A percentile compares a stretch with the other conserved stretches of the same genome.
phyloP scores from a whole-genome alignment of 2,329 filamentous ascomycete genomes.

The Colletotrichum godetiae region DNA sequence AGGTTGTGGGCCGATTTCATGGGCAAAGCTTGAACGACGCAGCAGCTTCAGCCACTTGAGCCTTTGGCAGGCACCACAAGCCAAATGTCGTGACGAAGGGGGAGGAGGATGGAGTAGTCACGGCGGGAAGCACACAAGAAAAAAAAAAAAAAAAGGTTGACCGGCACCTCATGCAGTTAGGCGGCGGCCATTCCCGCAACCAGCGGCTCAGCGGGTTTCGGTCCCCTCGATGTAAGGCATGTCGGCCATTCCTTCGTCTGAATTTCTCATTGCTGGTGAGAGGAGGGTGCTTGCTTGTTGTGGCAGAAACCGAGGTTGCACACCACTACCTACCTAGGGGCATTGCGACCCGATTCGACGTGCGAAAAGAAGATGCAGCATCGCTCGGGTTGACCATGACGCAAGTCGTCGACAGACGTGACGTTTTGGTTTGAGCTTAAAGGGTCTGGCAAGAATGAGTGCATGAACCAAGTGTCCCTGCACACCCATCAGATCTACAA shows the following conservation, averaged over 20 bases:
- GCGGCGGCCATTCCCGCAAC: conserved; percentile 27
- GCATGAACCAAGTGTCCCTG: conserved; percentile 24
- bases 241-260: conserved; percentile 8
- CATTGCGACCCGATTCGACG: background rate
- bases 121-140: background rate
- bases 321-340: background rate
- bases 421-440: background rate
- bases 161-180: conserved; percentile 3
- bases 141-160: background rate
- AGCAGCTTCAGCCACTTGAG: background rate
- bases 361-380: background rate
- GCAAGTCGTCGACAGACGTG: conserved; percentile 1
- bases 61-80: background rate
- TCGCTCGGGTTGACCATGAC: conserved; percentile 12
- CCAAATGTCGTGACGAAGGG: background rate
- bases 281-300: conserved; percentile 27
- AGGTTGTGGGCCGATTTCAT: conserved; percentile 18
- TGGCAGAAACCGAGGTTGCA: background rate
- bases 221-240: background rate
- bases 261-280: background rate
- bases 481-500: background rate
- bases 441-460: background rate
- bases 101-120: background rate
- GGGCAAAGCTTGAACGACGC: conserved; percentile 19
- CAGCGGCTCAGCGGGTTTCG: background rate